Evolutionary conservation across 768 basidiomycete species (phyloP).

Genomic region (Pisolithus marmoratus): DNA sequence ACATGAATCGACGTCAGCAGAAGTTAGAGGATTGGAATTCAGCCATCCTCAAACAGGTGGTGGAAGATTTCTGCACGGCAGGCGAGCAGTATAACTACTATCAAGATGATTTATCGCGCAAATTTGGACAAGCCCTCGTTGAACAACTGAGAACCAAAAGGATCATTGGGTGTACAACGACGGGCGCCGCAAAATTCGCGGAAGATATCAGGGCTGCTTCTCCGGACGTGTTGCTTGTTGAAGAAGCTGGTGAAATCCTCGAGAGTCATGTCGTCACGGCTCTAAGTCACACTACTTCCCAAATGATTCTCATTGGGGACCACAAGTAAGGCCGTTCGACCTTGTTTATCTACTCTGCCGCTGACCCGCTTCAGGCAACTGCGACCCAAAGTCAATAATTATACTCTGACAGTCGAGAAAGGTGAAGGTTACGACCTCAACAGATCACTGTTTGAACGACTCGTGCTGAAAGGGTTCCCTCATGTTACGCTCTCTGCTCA

Average conservation of each 20-base stretch:
- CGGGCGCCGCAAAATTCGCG: constrained; percentile 58
- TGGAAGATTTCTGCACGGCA: constrained; percentile 27
- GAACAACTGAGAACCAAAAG: constrained; percentile 39
- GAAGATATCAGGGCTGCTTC: constrained; percentile 39
- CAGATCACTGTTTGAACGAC: constrained; percentile 61
- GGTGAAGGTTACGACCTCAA: constrained; percentile 65
- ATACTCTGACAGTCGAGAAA: constrained; percentile 60
- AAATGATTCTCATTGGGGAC: constrained; percentile 66
- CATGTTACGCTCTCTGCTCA: constrained; percentile 51
- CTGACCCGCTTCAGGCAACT: constrained; percentile 44
- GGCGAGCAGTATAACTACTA: constrained; percentile 36
- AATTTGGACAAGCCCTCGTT: constrained; percentile 29
- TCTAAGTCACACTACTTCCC: constrained; percentile 38
- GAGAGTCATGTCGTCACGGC: constrained; percentile 64
- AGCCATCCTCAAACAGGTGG: constrained; percentile 30
- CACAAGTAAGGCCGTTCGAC: constrained; percentile 50
- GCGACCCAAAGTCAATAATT: constrained; percentile 67
- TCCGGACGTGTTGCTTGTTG: constrained; percentile 55
- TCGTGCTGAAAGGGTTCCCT: constrained; percentile 57
- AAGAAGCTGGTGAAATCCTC: constrained; percentile 70
- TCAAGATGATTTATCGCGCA: constrained; percentile 32
- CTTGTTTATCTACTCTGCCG: background rate
- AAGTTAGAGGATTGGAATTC: constrained; percentile 30
- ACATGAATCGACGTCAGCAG: constrained; percentile 17
- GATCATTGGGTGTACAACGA: constrained; percentile 66